Evolutionary conservation across 1,139 yeast species (phyloP).

Genomic region (Debaryomyces subglobosus): DNA sequence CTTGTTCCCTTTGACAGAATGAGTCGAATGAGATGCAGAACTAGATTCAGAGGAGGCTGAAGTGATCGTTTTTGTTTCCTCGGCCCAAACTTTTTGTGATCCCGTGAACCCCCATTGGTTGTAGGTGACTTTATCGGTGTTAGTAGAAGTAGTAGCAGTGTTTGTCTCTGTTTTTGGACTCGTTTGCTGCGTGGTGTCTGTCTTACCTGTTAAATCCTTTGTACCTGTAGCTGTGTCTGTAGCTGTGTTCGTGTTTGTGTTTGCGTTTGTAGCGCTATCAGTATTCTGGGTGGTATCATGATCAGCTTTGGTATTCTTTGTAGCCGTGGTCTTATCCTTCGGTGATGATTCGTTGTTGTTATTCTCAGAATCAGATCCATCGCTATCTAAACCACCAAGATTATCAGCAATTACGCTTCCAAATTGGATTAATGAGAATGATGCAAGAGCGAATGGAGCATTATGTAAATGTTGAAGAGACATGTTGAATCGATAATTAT

Average conservation of each 20-base stretch:
- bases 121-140: conserved; percentile 24
- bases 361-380: conserved; percentile 3
- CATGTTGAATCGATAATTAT: conserved; percentile 11
- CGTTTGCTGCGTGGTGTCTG: conserved; percentile 7
- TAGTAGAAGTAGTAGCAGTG: conserved; percentile 11
- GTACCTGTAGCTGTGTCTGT: conserved; percentile 15
- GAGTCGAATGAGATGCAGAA: conserved; percentile 18
- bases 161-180: neutral
- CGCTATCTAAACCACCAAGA: conserved; percentile 20
- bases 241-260: conserved; percentile 12
- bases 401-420: conserved; percentile 15
- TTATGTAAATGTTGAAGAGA: conserved; percentile 20
- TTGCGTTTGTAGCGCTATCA: conserved; percentile 12
- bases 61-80: conserved; percentile 16
- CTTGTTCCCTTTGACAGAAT: conserved; percentile 21
- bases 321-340: neutral
- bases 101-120: conserved; percentile 52
- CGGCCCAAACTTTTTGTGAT: conserved; percentile 39
- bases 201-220: conserved; percentile 11
- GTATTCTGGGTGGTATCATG: conserved; percentile 7
- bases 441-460: conserved; percentile 14
- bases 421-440: conserved; percentile 17
- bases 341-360: conserved; percentile 2
- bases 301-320: conserved; percentile 2
- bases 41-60: conserved; percentile 16